Base-by-base conservation (phyloP, 2,329 filamentous ascomycete genomes). In the Phyllosticta citrichinensis region DNA sequence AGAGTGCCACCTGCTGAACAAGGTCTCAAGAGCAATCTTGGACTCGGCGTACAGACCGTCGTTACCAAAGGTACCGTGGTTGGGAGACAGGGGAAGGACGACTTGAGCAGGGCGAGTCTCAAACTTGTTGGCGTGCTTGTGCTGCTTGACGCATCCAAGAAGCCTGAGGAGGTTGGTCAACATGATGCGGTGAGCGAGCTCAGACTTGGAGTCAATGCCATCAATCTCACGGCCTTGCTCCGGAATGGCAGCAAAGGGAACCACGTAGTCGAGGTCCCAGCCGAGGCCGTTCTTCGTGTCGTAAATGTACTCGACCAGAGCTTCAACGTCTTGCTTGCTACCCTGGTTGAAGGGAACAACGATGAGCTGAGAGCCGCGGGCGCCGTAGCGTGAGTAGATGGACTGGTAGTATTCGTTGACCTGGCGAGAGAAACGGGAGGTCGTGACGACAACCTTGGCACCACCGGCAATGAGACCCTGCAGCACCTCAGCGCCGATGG, bases 291-390 rank as follows among this genome's bases (percentile, higher is more conserved):
- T 92, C 86, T 97, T 99, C 65, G 88, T 76, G 72, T 97, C 93
- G 74, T 97, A 99, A 72, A 99, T 95, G 80, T 97, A 99, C 63
- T 97, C 84, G 58, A 99, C 82, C 8, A 99, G 82, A 55, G 91
- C 91, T 74, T 97, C 91, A 40, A 97, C 89, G 73, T 99, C 94
- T 75, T 97, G 93, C 79, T 97, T 95, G 80, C 93, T 97, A 65
- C 93, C 94, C 75, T 97, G 92, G 77, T 99, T 99, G 84, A 99
- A 99, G 56, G 95, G 94, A 60, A 97, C 95, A 60, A 99, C 94
- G 51, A 99, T 91, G 61, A 99, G 87, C 78, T 97, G 92, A 62
- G 94, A 97, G 65, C 94, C 94, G 66, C 91, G 89, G 63, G 91
- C 90, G 70, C 94, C 94, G 70, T 89, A 96, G 63, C 92, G 89